These are phyloP conservation scores for Fusarium armeniacum DNA, from an alignment of 2,329 filamentous ascomycete species.

Conservation along the genomic window DNA sequence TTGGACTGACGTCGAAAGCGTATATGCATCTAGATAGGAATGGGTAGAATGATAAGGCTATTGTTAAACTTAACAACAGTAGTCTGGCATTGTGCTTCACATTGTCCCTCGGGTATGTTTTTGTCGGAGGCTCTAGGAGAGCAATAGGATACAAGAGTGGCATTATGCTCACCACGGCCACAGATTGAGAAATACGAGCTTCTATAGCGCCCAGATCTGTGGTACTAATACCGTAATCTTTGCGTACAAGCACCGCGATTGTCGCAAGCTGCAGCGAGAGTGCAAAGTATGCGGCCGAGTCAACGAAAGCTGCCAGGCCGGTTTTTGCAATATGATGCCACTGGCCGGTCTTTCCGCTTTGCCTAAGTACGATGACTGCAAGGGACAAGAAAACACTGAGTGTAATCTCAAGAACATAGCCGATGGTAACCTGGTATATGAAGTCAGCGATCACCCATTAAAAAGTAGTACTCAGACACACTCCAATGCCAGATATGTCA, in stretches of 20 bases:
- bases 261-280: slow-evolving; percentile 43
- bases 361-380: slow-evolving; percentile 10
- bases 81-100: slow-evolving; percentile 26
- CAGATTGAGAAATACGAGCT: slow-evolving; percentile 38
- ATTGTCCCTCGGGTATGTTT: neutral
- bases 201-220: slow-evolving; percentile 45
- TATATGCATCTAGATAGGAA: slow-evolving; percentile 48
- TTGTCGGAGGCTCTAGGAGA: slow-evolving; percentile 23
- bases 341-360: neutral
- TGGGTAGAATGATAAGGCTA: slow-evolving; percentile 43
- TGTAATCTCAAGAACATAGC: slow-evolving; percentile 28
- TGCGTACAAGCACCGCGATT: slow-evolving; percentile 39
- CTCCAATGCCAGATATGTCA: slow-evolving; percentile 46
- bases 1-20: slow-evolving; percentile 27
- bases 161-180: slow-evolving; percentile 44
- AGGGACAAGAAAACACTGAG: slow-evolving; percentile 20
- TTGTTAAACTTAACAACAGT: slow-evolving; percentile 21
- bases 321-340: slow-evolving; percentile 5
- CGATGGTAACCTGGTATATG: slow-evolving; percentile 19
- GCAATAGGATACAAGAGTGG: slow-evolving; percentile 44
- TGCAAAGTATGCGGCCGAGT: slow-evolving; percentile 44
- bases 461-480: slow-evolving; percentile 3
- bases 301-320: slow-evolving; percentile 33
- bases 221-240: slow-evolving; percentile 46
- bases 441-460: slow-evolving; percentile 4